These are phyloP conservation scores for Penicillium alfredii DNA, from an alignment of 495 filamentous ascomycete genomes.

Conservation along the genomic window DNA sequence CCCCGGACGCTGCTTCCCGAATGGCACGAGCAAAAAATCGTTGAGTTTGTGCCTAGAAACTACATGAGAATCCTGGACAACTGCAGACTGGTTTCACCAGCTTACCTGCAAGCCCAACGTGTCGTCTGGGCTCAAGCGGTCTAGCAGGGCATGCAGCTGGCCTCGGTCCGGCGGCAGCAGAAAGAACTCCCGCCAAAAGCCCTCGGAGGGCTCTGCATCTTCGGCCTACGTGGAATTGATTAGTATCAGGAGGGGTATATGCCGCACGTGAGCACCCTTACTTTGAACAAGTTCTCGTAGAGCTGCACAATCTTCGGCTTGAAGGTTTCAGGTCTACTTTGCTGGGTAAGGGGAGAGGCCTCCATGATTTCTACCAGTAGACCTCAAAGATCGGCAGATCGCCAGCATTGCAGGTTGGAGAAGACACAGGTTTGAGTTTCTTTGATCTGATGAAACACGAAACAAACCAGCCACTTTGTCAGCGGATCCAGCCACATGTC, in stretches of 20 bases:
- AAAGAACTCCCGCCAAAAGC: slow-evolving; percentile 97
- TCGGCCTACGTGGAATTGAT: slow-evolving; percentile 34
- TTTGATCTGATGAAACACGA: not conserved
- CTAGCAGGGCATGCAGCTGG: slow-evolving; percentile 60
- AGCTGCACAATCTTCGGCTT: slow-evolving; percentile 88
- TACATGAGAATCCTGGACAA: no score
- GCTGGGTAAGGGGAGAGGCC: slow-evolving; percentile 86
- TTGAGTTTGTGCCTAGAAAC: slow-evolving; percentile 57
- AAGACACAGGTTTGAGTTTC: not conserved
- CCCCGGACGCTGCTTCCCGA: slow-evolving; percentile 57
- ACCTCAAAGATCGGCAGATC: slow-evolving; percentile 12
- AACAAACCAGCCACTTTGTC: slow-evolving; percentile 28
- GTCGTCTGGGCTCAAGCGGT: slow-evolving; percentile 63
- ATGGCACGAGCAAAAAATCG: slow-evolving; percentile 72
- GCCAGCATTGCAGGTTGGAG: slow-evolving; percentile 6
- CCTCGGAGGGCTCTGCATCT: slow-evolving; percentile 65
- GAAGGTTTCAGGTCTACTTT: slow-evolving; percentile 83
- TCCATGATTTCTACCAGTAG: slow-evolving; percentile 54
- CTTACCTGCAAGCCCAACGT: slow-evolving; percentile 65
- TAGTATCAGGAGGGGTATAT: slow-evolving; percentile 5
- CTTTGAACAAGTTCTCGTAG: slow-evolving; percentile 83
- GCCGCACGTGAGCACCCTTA: slow-evolving; percentile 31
- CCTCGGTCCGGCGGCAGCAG: slow-evolving; percentile 70
- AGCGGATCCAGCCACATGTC: slow-evolving; percentile 33
- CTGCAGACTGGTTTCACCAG: no score